Percentiles rank a stretch among this genome's conserved stretches.
Conservation (phyloP, 2,329 filamentous ascomycete genomes). For the Knoxdaviesia proteae region DNA sequence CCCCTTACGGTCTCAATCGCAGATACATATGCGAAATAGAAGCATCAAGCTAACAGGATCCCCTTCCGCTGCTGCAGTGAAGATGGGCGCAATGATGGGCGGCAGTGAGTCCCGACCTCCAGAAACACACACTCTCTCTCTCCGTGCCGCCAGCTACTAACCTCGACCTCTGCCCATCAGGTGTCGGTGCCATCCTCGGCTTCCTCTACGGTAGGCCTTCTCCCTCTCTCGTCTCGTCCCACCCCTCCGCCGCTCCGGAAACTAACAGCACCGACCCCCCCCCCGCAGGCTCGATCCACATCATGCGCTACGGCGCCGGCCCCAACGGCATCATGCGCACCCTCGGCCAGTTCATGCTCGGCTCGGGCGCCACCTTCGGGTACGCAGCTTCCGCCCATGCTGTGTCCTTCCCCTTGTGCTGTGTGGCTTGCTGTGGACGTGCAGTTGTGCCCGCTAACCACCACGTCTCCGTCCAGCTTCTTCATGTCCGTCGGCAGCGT, state of each 20-base stretch:
- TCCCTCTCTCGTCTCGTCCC: background rate
- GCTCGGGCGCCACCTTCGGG: slow-evolving; percentile 91
- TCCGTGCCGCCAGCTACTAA: background rate
- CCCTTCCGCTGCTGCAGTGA: slow-evolving; percentile 35
- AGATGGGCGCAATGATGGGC: slow-evolving; percentile 98
- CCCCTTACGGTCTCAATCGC: too few relatives aligned
- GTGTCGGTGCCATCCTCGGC: slow-evolving; percentile 87
- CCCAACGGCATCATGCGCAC: slow-evolving; percentile 87
- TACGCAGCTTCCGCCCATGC: slow-evolving; percentile 17
- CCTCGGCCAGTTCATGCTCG: slow-evolving; percentile 89
- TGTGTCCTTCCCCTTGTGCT: background rate
- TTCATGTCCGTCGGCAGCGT: slow-evolving; percentile 99
- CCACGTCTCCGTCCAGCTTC: slow-evolving; percentile 31
- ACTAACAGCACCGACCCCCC: background rate
- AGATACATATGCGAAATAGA: background rate
- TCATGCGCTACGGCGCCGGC: slow-evolving; percentile 85
- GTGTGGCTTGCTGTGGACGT: background rate
- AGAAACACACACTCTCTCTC: too few relatives aligned
- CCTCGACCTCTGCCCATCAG: slow-evolving; percentile 22
- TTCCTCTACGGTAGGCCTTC: slow-evolving; percentile 70
- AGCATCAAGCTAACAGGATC: background rate
- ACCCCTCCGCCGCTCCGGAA: background rate
- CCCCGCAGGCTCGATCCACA: slow-evolving; percentile 61
- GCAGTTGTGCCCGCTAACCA: background rate
- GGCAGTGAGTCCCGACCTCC: slow-evolving; percentile 48